Percentiles rank a stretch among this genome's conserved stretches.
These are phyloP conservation scores for Fusarium hainanense DNA, from an alignment of 2,329 filamentous ascomycete species.

Conservation along the genomic window DNA sequence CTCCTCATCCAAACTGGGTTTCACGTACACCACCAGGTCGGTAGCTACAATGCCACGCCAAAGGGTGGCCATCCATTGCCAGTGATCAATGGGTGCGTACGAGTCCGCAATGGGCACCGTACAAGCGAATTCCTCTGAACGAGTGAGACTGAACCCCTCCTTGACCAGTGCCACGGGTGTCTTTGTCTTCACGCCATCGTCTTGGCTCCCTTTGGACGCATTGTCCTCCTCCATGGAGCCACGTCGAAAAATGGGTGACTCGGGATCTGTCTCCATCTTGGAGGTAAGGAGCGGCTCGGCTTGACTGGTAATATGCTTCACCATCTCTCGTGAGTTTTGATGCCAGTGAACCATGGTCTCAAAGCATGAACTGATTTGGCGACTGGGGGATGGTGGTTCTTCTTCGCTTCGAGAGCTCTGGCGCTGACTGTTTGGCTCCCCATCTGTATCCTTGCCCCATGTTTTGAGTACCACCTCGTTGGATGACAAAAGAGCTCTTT, in stretches of 20 bases:
- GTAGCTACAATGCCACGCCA: constrained; percentile 89
- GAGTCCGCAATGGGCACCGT: constrained; percentile 79
- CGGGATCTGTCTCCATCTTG: constrained; percentile 12
- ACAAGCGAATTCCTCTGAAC: constrained; percentile 79
- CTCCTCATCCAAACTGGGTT: constrained; percentile 52
- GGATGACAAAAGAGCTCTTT: constrained; percentile 66
- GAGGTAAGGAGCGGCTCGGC: constrained; percentile 14
- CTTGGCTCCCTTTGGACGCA: background rate
- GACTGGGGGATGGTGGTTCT: constrained; percentile 43
- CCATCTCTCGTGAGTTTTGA: constrained; percentile 76
- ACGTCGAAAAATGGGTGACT: constrained; percentile 20
- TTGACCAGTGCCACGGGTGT: constrained; percentile 81
- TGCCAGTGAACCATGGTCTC: constrained; percentile 80
- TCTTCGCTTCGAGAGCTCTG: constrained; percentile 27
- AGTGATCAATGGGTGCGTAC: constrained; percentile 88
- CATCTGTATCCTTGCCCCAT: constrained; percentile 55
- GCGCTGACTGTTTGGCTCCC: constrained; percentile 22
- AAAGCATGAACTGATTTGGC: constrained; percentile 70
- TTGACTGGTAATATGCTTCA: constrained; percentile 58
- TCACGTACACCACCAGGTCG: constrained; percentile 80
- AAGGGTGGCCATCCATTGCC: constrained; percentile 95
- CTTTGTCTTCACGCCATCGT: constrained; percentile 37
- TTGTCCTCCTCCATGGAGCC: constrained; percentile 24
- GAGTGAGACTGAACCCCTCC: constrained; percentile 81
- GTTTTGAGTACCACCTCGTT: constrained; percentile 56